A percentile compares a stretch with the other conserved stretches of the same genome.
Evolutionary conservation across 2,329 filamentous ascomycete genomes (phyloP).

Genomic region (Phoma sp.): DNA sequence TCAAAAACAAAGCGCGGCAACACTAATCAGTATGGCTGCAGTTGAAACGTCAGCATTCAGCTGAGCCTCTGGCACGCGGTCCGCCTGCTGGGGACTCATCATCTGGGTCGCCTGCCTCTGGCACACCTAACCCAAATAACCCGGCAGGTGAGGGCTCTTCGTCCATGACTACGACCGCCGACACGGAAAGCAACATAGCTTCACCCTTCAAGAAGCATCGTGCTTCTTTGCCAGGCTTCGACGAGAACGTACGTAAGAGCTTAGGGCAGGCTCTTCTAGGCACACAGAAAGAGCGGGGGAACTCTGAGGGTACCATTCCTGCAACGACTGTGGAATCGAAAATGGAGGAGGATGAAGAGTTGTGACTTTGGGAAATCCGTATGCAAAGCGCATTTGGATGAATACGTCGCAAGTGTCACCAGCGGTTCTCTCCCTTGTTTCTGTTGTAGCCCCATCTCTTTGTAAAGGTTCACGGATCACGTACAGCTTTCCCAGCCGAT

Average conservation of each 20-base stretch:
- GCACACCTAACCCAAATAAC: constrained; percentile 27
- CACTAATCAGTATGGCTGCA: constrained; percentile 47
- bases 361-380: constrained; percentile 45
- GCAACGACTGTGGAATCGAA: constrained; percentile 34
- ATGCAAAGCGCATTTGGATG: constrained; percentile 34
- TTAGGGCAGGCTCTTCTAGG: constrained; percentile 41
- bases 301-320: constrained; percentile 40
- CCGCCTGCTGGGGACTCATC: constrained; percentile 28
- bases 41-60: constrained; percentile 82
- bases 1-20: background rate
- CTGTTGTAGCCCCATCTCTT: background rate
- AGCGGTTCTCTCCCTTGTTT: background rate
- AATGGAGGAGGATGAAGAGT: constrained; percentile 53
- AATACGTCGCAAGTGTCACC: background rate
- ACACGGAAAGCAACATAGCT: constrained; percentile 60
- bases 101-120: constrained; percentile 29
- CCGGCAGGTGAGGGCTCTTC: constrained; percentile 30
- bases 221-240: constrained; percentile 62
- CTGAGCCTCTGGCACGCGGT: constrained; percentile 64
- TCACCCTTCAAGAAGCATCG: constrained; percentile 80
- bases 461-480: background rate
- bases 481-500: background rate
- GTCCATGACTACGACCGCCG: constrained; percentile 36
- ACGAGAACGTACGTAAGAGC: constrained; percentile 51
- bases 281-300: constrained; percentile 40